These are phyloP conservation scores for Suhomyces xylopsoci DNA, from an alignment of 805 yeast species.

Conservation along the genomic window DNA sequence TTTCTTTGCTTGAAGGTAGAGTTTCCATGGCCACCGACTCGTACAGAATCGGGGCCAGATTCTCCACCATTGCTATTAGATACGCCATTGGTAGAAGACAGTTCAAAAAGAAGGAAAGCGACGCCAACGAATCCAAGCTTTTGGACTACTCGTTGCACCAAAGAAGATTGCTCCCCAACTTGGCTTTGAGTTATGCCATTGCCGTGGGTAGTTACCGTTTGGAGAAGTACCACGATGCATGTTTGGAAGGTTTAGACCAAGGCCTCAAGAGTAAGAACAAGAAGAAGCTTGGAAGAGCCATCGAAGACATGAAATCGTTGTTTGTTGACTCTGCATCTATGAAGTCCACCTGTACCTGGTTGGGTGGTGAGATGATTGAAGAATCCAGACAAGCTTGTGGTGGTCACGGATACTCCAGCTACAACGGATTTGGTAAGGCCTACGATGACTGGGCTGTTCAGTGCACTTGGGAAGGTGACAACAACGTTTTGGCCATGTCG, in stretches of 20 bases:
- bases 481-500: constrained; percentile 78
- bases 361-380: constrained; percentile 73
- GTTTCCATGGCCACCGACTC: constrained; percentile 88
- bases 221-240: constrained; percentile 27
- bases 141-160: constrained; percentile 89
- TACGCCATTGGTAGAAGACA: constrained; percentile 90
- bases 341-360: constrained; percentile 89
- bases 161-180: constrained; percentile 78
- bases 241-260: constrained; percentile 51
- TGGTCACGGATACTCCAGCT: constrained; percentile 94
- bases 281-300: constrained; percentile 42
- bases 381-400: constrained; percentile 93
- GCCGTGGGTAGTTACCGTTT: constrained; percentile 68
- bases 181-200: constrained; percentile 75
- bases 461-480: constrained; percentile 98
- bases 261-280: constrained; percentile 51
- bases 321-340: constrained; percentile 84
- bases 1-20: constrained; percentile 84
- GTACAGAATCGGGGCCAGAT: constrained; percentile 74
- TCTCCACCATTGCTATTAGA: constrained; percentile 79
- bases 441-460: constrained; percentile 95
- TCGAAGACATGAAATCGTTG: constrained; percentile 66
- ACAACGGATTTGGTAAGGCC: constrained; percentile 86
- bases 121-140: constrained; percentile 59
- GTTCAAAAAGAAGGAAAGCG: constrained; percentile 48